Evolutionary conservation across 805 yeast species (phyloP).

Genomic region (Schizosaccharomyces octosporus): DNA sequence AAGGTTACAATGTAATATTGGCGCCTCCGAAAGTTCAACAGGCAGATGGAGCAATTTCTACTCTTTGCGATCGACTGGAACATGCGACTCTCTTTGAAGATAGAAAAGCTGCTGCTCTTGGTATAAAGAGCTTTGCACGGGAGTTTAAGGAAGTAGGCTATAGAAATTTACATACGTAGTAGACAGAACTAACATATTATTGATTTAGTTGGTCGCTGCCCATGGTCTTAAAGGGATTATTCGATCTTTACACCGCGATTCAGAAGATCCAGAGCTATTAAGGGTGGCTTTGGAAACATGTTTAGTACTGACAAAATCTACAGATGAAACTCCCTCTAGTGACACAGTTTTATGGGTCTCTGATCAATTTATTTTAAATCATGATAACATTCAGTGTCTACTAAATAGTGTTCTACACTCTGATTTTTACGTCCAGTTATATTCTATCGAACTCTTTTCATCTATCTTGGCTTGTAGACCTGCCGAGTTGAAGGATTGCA

Average conservation of each 20-base stretch:
- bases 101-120: conserved; percentile 72
- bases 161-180: neutral
- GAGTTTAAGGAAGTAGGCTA: conserved; percentile 48
- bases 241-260: conserved; percentile 36
- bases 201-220: conserved; percentile 34
- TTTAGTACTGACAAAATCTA: conserved; percentile 53
- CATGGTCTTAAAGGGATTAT: conserved; percentile 58
- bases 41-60: conserved; percentile 66
- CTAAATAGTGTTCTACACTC: conserved; percentile 25
- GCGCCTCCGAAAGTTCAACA: conserved; percentile 24
- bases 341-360: conserved; percentile 89
- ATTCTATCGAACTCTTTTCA: conserved; percentile 63
- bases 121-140: conserved; percentile 67
- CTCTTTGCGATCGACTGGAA: conserved; percentile 63
- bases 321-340: conserved; percentile 20
- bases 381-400: conserved; percentile 21
- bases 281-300: conserved; percentile 71
- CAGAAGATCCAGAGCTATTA: conserved; percentile 43
- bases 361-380: conserved; percentile 58
- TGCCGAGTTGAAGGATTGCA: conserved; percentile 41
- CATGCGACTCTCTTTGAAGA: conserved; percentile 66
- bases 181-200: neutral
- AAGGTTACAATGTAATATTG: conserved; percentile 15
- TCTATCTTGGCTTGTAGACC: conserved; percentile 63
- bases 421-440: conserved; percentile 58